These are phyloP conservation scores for Chytriomyces hyalinus DNA, from an alignment of 192 early-diverging fungal species.

Conservation along the genomic window DNA sequence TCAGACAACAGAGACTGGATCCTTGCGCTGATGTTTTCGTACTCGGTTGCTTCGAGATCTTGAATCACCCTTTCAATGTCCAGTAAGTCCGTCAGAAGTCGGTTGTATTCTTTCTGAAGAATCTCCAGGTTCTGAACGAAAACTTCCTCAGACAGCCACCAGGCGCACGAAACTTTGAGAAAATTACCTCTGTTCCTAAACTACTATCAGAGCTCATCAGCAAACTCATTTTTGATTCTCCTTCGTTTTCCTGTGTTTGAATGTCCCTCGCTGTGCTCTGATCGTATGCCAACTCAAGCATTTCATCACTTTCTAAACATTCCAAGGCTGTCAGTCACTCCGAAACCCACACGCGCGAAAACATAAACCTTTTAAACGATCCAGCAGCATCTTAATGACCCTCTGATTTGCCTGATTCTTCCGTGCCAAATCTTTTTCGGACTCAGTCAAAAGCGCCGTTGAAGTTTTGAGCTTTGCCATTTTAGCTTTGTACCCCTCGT, in stretches of 20 bases:
- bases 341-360: background rate
- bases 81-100: constrained; percentile 28
- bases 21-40: background rate
- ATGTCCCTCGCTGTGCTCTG: constrained; percentile 22
- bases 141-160: background rate
- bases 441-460: constrained; percentile 54
- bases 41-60: constrained; percentile 4
- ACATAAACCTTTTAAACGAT: constrained; percentile 55
- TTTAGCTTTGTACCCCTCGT: constrained; percentile 53
- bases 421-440: constrained; percentile 59
- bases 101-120: constrained; percentile 14
- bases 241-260: background rate
- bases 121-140: background rate
- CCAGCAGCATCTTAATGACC: constrained; percentile 63
- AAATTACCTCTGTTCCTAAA: background rate
- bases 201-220: constrained; percentile 20
- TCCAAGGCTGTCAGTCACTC: constrained; percentile 1
- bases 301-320: constrained; percentile 56
- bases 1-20: constrained; percentile 18
- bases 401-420: constrained; percentile 63
- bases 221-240: constrained; percentile 1
- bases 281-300: constrained; percentile 61
- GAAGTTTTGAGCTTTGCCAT: constrained; percentile 50
- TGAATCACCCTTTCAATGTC: constrained; percentile 12
- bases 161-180: background rate